phyloP scores from a whole-genome alignment of 129 eudicot species.

The Tagetes erecta region DNA sequence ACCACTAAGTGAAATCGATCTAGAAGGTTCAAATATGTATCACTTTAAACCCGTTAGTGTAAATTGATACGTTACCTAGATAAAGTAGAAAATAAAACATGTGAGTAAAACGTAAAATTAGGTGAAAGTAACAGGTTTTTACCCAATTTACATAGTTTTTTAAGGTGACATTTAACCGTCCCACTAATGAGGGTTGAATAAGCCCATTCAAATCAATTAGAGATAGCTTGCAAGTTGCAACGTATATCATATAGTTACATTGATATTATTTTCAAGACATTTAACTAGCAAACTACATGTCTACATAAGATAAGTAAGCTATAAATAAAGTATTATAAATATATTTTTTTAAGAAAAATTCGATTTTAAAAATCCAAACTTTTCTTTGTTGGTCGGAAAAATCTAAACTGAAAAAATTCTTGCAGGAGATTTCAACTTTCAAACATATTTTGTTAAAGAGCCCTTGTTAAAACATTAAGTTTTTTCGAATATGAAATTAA shows the following conservation, averaged over 20 bases:
- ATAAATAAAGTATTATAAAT: no score
- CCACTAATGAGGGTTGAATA: background rate
- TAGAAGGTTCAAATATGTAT: background rate
- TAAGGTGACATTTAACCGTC: constrained; percentile 5
- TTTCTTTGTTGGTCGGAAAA: no score
- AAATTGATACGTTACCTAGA: background rate
- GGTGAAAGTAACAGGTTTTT: background rate
- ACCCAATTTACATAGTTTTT: constrained; percentile 12
- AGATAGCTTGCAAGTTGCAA: background rate
- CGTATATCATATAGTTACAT: background rate
- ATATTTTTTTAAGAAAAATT: no score
- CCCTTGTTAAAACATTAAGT: no score
- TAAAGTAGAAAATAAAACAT: background rate
- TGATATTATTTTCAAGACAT: background rate
- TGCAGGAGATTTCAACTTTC: no score
- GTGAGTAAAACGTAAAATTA: constrained; percentile 4
- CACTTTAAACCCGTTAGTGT: background rate
- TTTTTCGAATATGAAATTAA: no score
- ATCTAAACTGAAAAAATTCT: no score
- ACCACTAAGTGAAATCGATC: background rate
- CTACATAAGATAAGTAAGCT: no score
- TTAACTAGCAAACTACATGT: no score
- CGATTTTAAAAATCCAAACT: no score
- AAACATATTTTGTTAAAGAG: no score
- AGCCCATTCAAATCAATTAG: no score